Evolutionary conservation across 306 rosid genomes (phyloP), one percentile per base, ranked within the genome.

Genomic region (Vigna unguiculata): DNA sequence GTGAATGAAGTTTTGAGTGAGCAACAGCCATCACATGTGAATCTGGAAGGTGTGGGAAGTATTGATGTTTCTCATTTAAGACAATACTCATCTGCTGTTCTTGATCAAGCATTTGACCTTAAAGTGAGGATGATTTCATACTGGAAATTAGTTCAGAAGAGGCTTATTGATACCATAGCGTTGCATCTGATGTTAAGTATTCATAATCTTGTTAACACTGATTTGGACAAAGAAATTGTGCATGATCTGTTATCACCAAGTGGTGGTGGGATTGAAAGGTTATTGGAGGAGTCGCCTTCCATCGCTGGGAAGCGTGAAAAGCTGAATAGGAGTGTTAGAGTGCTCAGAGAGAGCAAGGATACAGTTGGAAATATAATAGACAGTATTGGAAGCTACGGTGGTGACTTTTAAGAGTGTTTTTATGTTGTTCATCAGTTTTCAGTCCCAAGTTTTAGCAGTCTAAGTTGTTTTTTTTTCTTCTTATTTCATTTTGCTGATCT

Each of bases 81-180:
- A 67, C 2, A 51, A 0, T 46, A 80, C 47, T 0, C 55, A 4
- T 1, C 54, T 25, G 1, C 60, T 41, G 43, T 72, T 20, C 67
- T 87, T 2, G 19, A 4, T 16, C 87, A 89, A 22, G 88, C 93
- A 0, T 89, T 72, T 63, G 96, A 91, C 22, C 9, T 87, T 71
- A 84, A 84, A 45, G 83, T 85, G 60, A 78, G 91, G 4, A 83
- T 87, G 81, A 74, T 77, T 0, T 84, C 96, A 0, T 87, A 87
- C 0, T 91, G 96, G 96, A 87, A 71, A 51, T 79, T 87, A 5
- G 93, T 87, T 3, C 6, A 74, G 71, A 86, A 40, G 20, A 71
- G 93, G 71, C 49, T 87, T 0, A 86, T 88, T 1, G 91, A 91
- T 24, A 64, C 40, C 1, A 51, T 79, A 7, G 96, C 89, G 0